A percentile compares a stretch with the other conserved stretches of the same genome.
phyloP scores from a whole-genome alignment of 345 rosid genomes.

The Clarkia xantiana region DNA sequence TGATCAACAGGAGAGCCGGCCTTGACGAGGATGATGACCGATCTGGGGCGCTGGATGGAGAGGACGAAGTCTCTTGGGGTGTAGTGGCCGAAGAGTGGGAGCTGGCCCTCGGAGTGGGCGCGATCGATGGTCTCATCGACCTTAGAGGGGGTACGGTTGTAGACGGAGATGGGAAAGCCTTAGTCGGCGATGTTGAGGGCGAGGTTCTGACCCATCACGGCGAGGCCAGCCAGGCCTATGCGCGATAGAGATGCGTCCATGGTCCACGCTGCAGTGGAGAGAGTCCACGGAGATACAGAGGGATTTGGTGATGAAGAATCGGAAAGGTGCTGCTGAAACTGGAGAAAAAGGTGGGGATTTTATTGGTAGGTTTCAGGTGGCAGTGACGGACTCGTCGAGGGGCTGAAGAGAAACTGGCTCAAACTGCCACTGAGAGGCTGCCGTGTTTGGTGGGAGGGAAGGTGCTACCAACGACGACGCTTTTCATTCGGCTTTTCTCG shows the following conservation, averaged over 20 bases:
- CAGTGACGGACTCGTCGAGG: too few relatives aligned
- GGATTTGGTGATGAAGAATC: too few relatives aligned
- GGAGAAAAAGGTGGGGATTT: too few relatives aligned
- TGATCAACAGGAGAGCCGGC: constrained; percentile 94
- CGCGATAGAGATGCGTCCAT: constrained; percentile 75
- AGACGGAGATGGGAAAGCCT: constrained; percentile 89
- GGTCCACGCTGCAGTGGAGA: constrained; percentile 1
- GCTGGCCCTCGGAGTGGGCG: constrained; percentile 49
- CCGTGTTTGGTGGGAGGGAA: too few relatives aligned
- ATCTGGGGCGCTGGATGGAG: constrained; percentile 72
- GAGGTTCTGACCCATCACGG: constrained; percentile 96
- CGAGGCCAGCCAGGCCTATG: constrained; percentile 82
- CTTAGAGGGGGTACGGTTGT: constrained; percentile 77
- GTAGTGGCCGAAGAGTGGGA: constrained; percentile 65
- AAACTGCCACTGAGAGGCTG: too few relatives aligned
- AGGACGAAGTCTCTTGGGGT: constrained; percentile 78
- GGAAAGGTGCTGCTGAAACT: too few relatives aligned
- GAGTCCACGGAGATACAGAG: too few relatives aligned
- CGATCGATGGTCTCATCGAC: constrained; percentile 81
- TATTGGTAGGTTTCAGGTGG: too few relatives aligned
- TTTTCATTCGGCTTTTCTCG: too few relatives aligned
- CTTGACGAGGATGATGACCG: constrained; percentile 87
- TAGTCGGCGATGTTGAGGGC: constrained; percentile 87
- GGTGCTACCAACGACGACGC: too few relatives aligned
- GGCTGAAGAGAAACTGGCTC: too few relatives aligned